A percentile compares a stretch with the other conserved stretches of the same genome.
Conservation (phyloP, 2,329 filamentous ascomycete genomes). For the Pseudogymnoascus sp. region DNA sequence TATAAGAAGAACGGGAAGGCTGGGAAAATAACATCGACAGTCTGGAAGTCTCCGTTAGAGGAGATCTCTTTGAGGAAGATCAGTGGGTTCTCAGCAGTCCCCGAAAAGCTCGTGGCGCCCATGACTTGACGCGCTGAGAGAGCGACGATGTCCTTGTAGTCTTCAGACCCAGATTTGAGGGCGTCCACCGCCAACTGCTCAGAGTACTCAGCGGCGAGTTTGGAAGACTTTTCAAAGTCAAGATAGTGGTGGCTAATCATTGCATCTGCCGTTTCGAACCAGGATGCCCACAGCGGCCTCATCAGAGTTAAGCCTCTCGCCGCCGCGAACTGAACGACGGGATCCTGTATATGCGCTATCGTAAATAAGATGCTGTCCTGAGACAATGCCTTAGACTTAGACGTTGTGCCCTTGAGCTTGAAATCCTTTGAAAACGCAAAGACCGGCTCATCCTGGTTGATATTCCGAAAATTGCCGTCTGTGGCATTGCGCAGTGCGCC, state of each 20-base stretch:
- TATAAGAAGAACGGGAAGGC: conserved; percentile 82
- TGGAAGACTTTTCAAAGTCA: conserved; percentile 59
- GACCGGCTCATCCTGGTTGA: conserved; percentile 72
- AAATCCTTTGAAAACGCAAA: conserved; percentile 72
- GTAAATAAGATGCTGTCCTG: conserved; percentile 63
- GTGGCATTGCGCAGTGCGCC: conserved; percentile 60
- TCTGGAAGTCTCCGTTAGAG: conserved; percentile 78
- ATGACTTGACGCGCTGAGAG: conserved; percentile 74
- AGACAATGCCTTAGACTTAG: conserved; percentile 21
- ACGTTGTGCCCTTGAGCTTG: conserved; percentile 35
- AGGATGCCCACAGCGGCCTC: conserved; percentile 73
- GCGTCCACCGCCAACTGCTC: conserved; percentile 63
- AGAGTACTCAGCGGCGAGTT: conserved; percentile 67
- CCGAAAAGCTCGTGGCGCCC: conserved; percentile 69
- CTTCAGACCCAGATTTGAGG: conserved; percentile 63
- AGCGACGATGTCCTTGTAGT: conserved; percentile 71
- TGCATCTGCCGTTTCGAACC: conserved; percentile 56
- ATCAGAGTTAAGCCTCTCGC: conserved; percentile 69
- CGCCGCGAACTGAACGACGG: conserved; percentile 72
- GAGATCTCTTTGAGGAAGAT: conserved; percentile 83
- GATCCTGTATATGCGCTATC: conserved; percentile 68
- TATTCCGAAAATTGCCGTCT: conserved; percentile 59
- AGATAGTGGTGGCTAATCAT: conserved; percentile 69
- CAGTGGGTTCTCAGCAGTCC: conserved; percentile 63
- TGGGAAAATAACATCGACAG: conserved; percentile 82